Conservation (phyloP, 257 asterid species). For the Leptodermis oblonga region DNA sequence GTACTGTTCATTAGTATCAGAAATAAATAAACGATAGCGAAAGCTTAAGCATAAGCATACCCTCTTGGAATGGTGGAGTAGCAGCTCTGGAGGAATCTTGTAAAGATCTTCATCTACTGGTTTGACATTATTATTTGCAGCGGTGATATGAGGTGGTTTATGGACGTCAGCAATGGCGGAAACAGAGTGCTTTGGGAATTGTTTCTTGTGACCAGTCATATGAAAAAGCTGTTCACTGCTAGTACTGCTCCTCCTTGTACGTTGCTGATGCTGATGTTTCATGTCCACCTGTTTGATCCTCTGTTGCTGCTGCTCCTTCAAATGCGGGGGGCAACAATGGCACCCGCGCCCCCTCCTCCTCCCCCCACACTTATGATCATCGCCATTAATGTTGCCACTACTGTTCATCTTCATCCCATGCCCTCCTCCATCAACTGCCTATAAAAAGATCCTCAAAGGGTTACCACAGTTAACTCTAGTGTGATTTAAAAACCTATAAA, state of each 20-base stretch:
- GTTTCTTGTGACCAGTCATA: neutral
- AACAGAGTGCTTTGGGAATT: constrained; percentile 18
- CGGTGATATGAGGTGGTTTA: neutral
- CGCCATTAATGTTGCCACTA: neutral
- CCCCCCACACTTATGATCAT: too few species aligned
- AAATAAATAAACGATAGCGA: neutral
- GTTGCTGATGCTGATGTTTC: constrained; percentile 16
- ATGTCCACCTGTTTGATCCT: constrained; percentile 20
- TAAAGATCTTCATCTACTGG: constrained; percentile 95
- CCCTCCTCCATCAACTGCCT: neutral
- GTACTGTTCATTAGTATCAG: neutral
- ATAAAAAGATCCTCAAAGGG: too few species aligned
- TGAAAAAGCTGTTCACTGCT: constrained; percentile 24
- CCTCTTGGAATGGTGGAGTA: constrained; percentile 48
- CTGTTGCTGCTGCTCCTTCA: constrained; percentile 15
- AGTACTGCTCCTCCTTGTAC: constrained; percentile 1
- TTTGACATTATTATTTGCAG: constrained; percentile 29
- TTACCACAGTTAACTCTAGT: too few species aligned
- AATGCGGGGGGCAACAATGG: constrained; percentile 11
- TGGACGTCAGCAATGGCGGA: neutral
- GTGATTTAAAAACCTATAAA: too few species aligned
- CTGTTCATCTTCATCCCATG: too few species aligned
- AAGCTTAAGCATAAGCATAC: constrained; percentile 43
- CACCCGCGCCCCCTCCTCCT: constrained; percentile 9
- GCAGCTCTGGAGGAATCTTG: constrained; percentile 71